A percentile compares a stretch with the other conserved stretches of the same genome.
phyloP scores from a whole-genome alignment of 352 stramenopile species.

The Phytophthora sp. region DNA sequence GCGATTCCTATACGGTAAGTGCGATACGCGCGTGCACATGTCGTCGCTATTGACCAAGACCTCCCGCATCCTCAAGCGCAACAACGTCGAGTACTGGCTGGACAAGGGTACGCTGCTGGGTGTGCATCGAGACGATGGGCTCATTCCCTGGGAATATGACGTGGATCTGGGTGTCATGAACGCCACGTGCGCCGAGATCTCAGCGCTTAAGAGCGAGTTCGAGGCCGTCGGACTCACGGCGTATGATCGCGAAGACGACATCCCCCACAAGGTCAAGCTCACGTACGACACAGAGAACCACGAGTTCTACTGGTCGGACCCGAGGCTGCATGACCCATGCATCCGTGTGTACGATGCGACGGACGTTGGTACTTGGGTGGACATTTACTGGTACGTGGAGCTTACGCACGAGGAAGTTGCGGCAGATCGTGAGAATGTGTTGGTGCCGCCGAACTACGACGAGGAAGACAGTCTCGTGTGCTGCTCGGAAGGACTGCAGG shows the following conservation, averaged over 20 bases:
- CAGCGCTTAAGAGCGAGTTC: slow-evolving; percentile 71
- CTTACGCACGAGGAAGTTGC: slow-evolving; percentile 50
- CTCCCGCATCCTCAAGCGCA: slow-evolving; percentile 59
- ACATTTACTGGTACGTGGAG: slow-evolving; percentile 87
- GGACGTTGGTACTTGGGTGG: slow-evolving; percentile 72
- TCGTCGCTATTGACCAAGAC: slow-evolving; percentile 71
- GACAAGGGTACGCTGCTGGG: slow-evolving; percentile 82
- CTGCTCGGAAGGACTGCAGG: slow-evolving; percentile 70
- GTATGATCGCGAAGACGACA: slow-evolving; percentile 75
- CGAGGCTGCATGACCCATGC: slow-evolving; percentile 74
- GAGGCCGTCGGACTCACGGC: slow-evolving; percentile 60
- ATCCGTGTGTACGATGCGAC: slow-evolving; percentile 74
- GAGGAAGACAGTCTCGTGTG: slow-evolving; percentile 69
- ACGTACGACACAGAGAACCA: slow-evolving; percentile 87
- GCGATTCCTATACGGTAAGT: slow-evolving; percentile 75
- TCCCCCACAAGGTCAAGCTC: slow-evolving; percentile 83
- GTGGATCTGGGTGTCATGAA: slow-evolving; percentile 86
- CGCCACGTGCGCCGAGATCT: slow-evolving; percentile 68
- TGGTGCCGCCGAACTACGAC: slow-evolving; percentile 69
- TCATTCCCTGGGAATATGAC: slow-evolving; percentile 86
- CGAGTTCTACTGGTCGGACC: slow-evolving; percentile 82
- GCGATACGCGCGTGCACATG: slow-evolving; percentile 78
- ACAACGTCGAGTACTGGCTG: slow-evolving; percentile 84
- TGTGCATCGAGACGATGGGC: slow-evolving; percentile 65
- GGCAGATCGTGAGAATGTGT: slow-evolving; percentile 48